Percentiles rank a stretch among this genome's conserved stretches.
Conservation (phyloP, 2,329 filamentous ascomycete genomes). For the Bipolaris sorokiniana region DNA sequence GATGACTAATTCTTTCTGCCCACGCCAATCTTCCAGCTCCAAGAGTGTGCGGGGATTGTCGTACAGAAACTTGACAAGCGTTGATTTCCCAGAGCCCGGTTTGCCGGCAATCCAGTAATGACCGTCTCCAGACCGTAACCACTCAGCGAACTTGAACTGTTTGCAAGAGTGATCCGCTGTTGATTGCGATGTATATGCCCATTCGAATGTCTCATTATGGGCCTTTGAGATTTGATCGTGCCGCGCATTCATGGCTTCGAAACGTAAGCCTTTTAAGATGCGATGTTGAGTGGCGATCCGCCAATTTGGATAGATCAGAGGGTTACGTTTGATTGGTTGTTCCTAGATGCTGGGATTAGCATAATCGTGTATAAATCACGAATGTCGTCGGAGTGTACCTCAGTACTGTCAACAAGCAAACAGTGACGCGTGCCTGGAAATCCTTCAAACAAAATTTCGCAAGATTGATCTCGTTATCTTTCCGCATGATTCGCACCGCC, state of each 20-base stretch:
- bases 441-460: neutral
- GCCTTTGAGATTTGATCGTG: neutral
- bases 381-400: neutral
- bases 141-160: slow-evolving; percentile 12
- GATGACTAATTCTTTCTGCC: neutral
- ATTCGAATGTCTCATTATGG: neutral
- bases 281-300: neutral
- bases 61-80: slow-evolving; percentile 45
- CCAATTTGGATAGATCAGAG: neutral
- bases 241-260: neutral
- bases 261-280: neutral
- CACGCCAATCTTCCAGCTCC: neutral
- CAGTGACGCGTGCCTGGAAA: neutral
- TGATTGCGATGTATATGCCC: neutral
- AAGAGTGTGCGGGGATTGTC: neutral
- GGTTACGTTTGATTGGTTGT: neutral
- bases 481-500: neutral
- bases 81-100: slow-evolving; percentile 57
- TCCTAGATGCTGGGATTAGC: neutral
- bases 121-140: slow-evolving; percentile 13
- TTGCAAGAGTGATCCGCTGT: neutral
- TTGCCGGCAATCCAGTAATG: slow-evolving; percentile 52
- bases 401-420: neutral
- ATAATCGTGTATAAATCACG: neutral
- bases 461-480: neutral